phyloP scores from a whole-genome alignment of 164 flowering plant genomes.

The Aristolochia fimbriata region DNA sequence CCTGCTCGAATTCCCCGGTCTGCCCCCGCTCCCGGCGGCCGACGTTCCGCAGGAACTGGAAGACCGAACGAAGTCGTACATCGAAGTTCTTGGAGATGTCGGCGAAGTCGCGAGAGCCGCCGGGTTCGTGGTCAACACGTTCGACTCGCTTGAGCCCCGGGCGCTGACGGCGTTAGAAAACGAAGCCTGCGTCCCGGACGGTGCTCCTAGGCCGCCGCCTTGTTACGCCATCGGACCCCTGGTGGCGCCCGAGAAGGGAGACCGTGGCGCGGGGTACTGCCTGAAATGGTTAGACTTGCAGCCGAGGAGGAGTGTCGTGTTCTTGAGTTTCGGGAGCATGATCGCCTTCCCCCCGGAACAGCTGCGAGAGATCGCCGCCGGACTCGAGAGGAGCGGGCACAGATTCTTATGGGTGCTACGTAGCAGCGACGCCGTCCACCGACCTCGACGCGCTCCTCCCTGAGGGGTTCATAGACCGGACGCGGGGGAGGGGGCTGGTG shows the following conservation, averaged over 20 bases:
- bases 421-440: too few relatives aligned
- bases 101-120: not conserved
- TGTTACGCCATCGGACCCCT: slow-evolving; percentile 19
- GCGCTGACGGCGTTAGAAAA: slow-evolving; percentile 10
- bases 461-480: slow-evolving; percentile 27
- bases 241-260: slow-evolving; percentile 5
- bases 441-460: slow-evolving; percentile 20
- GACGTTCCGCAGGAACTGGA: slow-evolving; percentile 12
- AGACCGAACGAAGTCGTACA: slow-evolving; percentile 9
- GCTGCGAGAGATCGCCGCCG: slow-evolving; percentile 29
- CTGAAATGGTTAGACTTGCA: slow-evolving; percentile 32
- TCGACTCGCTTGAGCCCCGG: slow-evolving; percentile 15
- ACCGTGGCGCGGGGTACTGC: slow-evolving; percentile 3
- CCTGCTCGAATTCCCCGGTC: slow-evolving; percentile 12
- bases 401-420: slow-evolving; percentile 44
- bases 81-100: not conserved
- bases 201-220: slow-evolving; percentile 10
- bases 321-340: slow-evolving; percentile 36
- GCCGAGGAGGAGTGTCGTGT: slow-evolving; percentile 31
- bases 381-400: slow-evolving; percentile 31
- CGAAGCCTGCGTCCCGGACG: slow-evolving; percentile 1
- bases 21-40: slow-evolving; percentile 8
- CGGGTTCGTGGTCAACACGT: slow-evolving; percentile 27
- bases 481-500: slow-evolving; percentile 25
- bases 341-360: slow-evolving; percentile 23